Evolutionary conservation across 129 eudicot species (phyloP), one percentile per base, ranked within the genome.

Genomic region (Glebionis coronaria): DNA sequence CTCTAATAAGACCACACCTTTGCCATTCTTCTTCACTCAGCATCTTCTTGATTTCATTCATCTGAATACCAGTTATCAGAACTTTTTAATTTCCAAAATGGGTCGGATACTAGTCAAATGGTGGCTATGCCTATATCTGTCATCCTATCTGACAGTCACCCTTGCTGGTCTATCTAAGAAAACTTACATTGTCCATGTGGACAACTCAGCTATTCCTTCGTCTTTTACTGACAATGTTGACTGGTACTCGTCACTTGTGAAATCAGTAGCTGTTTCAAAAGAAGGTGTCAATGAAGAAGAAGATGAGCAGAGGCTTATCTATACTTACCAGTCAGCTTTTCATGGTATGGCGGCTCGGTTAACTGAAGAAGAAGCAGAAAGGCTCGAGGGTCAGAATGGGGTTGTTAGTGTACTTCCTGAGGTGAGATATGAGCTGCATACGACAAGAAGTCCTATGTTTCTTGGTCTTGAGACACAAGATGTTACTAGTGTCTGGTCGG

Each of bases 291-390:
- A 67, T 44, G 75, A 53, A 45, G 51, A 45, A 11, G 79, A 61
- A 4, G 70, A 60, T 2, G 83, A 71, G 19, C 78, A 85, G n/a
- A 70, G 90, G 59, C 71, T 91, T 15, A 23, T 91, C 23, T 91
- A 91, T 68, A 83, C 75, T 18, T 91, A 91, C 74, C 85, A 83
- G 14, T 79, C 92, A 3, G 96, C 97, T 40, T 82, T 91, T 57
- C 94, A 91, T 50, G 97, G 97, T 38, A 75, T 87, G 63, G 97
- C 97, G 14, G 97, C 88, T 9, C 79, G 74, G 56, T 81, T 91
- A 10, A 85, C 74, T 20, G 78, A 66, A 20, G 80, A 87, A 68
- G 96, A 91, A 69, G 88, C 78, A 0, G 78, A 80, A 12, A 74
- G 52, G 38, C 74, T 91, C 2, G 68, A 71, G 56, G 61, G 52